Evolutionary conservation across 2,329 filamentous ascomycete genomes (phyloP).

Genomic region (Alternaria gansuensis): DNA sequence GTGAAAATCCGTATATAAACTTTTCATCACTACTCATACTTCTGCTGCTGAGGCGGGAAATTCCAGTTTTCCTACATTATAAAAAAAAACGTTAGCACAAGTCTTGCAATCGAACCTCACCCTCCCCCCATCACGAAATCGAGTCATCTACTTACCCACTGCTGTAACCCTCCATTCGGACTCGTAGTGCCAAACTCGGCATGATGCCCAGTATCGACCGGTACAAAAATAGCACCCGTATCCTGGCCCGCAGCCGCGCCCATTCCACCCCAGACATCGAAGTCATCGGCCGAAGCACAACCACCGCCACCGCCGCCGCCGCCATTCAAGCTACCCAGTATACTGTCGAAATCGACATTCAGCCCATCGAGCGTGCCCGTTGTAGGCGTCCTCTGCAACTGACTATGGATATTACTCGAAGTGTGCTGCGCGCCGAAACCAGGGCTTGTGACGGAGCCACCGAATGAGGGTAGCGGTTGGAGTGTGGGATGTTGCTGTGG

Average conservation of each 20-base stretch:
- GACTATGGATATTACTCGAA: conserved; percentile 23
- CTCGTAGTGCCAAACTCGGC: conserved; percentile 36
- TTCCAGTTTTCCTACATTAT: conserved; percentile 41
- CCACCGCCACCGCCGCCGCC: conserved; percentile 18
- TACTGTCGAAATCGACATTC: conserved; percentile 46
- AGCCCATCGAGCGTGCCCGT: conserved; percentile 34
- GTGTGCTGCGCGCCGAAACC: conserved; percentile 22
- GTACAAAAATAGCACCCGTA: conserved; percentile 49
- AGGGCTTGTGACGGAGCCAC: conserved; percentile 18
- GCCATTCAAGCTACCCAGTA: conserved; percentile 41
- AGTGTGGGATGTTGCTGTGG: conserved; percentile 44
- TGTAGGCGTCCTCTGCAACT: conserved; percentile 38
- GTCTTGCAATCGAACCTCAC: not conserved
- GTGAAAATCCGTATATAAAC: not conserved
- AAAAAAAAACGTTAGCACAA: conserved; percentile 1
- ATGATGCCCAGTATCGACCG: conserved; percentile 37
- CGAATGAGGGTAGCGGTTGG: conserved; percentile 35
- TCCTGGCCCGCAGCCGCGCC: conserved; percentile 37
- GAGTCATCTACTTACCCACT: conserved; percentile 41
- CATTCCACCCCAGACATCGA: conserved; percentile 40
- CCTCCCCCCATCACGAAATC: not conserved
- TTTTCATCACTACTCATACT: conserved; percentile 28
- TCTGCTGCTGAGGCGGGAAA: conserved; percentile 37
- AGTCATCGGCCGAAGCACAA: conserved; percentile 27
- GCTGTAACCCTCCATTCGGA: conserved; percentile 40